Conservation (phyloP, 2,329 filamentous ascomycete genomes). For the Aureobasidium leucospermi region DNA sequence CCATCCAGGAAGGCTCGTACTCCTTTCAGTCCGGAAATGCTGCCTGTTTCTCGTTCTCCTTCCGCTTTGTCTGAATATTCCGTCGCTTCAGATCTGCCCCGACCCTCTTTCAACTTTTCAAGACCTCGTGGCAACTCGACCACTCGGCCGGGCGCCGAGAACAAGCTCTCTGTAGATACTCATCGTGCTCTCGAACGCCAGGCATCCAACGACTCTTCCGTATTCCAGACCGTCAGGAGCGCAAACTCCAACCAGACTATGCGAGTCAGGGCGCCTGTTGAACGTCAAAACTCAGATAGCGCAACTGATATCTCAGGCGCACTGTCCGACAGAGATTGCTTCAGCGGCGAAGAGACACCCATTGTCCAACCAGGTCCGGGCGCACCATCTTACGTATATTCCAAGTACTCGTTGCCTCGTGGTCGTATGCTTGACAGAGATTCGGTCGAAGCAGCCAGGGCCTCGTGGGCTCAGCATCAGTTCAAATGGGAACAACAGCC, state of each 20-base stretch:
- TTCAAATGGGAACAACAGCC: constrained; percentile 52
- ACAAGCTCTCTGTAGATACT: constrained; percentile 15
- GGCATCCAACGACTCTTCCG: neutral
- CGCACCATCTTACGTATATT: constrained; percentile 74
- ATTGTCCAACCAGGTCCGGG: constrained; percentile 38
- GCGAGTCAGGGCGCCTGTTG: constrained; percentile 19
- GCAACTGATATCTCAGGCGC: constrained; percentile 14
- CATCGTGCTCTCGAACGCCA: neutral
- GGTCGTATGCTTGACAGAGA: constrained; percentile 70
- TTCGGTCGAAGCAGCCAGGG: constrained; percentile 49
- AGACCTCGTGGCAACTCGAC: constrained; percentile 70
- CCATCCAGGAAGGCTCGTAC: constrained; percentile 55
- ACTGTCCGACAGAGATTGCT: constrained; percentile 6
- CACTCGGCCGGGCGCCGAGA: constrained; percentile 18
- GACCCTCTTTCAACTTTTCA: constrained; percentile 88
- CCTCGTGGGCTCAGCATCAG: constrained; percentile 39
- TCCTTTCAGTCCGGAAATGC: constrained; percentile 56
- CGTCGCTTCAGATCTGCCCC: constrained; percentile 50
- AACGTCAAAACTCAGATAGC: constrained; percentile 34
- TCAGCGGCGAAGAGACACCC: constrained; percentile 16
- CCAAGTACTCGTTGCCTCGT: constrained; percentile 74
- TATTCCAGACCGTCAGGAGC: neutral
- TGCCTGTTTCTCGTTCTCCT: constrained; percentile 65
- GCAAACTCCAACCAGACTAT: neutral
- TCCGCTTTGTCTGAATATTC: constrained; percentile 80